A percentile compares a stretch with the other conserved stretches of the same genome.
These are phyloP conservation scores for Rhizoctonia solani DNA, from an alignment of 1,284 basidiomycete species.

Conservation along the genomic window DNA sequence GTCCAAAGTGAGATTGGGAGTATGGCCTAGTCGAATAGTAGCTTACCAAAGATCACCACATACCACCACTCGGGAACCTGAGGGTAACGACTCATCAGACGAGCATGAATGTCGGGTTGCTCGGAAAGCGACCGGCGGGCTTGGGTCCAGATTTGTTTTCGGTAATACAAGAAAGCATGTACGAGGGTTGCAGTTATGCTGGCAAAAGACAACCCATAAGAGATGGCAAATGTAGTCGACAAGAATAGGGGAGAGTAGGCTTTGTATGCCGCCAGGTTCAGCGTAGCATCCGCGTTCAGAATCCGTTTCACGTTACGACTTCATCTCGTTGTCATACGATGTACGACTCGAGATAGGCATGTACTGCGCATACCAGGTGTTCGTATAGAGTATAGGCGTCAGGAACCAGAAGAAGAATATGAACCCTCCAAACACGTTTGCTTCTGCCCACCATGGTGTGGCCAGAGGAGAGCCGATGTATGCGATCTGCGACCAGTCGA, in stretches of 20 bases:
- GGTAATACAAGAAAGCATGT: slow-evolving; percentile 78
- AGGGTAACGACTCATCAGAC: slow-evolving; percentile 76
- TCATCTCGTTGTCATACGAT: slow-evolving; percentile 67
- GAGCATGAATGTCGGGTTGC: slow-evolving; percentile 79
- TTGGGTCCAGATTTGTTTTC: slow-evolving; percentile 67
- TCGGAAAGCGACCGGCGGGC: slow-evolving; percentile 63
- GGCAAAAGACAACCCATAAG: slow-evolving; percentile 73
- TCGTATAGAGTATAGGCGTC: slow-evolving; percentile 64
- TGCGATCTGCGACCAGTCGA: slow-evolving; percentile 60
- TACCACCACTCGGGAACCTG: too few species aligned
- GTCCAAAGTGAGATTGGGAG: slow-evolving; percentile 38
- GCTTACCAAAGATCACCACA: slow-evolving; percentile 44
- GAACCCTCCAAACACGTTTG: slow-evolving; percentile 83
- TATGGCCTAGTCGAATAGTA: slow-evolving; percentile 49
- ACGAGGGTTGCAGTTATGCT: slow-evolving; percentile 69
- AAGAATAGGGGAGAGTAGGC: slow-evolving; percentile 85
- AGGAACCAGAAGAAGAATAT: slow-evolving; percentile 77
- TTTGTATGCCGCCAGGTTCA: slow-evolving; percentile 70
- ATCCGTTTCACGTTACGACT: slow-evolving; percentile 70
- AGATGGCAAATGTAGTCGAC: slow-evolving; percentile 66
- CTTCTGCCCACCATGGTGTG: slow-evolving; percentile 63
- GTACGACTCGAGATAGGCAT: slow-evolving; percentile 58
- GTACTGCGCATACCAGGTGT: slow-evolving; percentile 53
- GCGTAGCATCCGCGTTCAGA: slow-evolving; percentile 57
- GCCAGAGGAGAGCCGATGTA: slow-evolving; percentile 57